These are phyloP conservation scores for Colletotrichum agaves DNA, from an alignment of 2,329 filamentous ascomycete species.

Conservation along the genomic window DNA sequence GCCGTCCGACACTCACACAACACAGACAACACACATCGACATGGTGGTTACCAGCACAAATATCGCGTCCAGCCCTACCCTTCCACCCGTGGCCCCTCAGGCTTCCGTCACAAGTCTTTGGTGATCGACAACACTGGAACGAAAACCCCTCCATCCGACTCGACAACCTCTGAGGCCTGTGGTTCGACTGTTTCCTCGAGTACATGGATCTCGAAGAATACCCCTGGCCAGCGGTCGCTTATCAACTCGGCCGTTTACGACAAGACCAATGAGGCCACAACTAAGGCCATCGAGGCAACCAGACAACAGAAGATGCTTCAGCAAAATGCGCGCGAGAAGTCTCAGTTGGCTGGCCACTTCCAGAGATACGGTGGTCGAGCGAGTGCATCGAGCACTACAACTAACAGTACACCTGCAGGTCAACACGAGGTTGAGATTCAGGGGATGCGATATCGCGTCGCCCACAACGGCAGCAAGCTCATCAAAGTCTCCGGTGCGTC, in stretches of 20 bases:
- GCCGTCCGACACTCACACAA: conserved; percentile 11
- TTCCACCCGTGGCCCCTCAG: conserved; percentile 45
- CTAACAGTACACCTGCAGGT: conserved; percentile 48
- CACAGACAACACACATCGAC: conserved; percentile 48
- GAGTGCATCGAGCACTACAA: conserved; percentile 40
- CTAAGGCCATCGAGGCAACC: conserved; percentile 78
- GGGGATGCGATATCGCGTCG: conserved; percentile 78
- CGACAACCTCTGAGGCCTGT: conserved; percentile 39
- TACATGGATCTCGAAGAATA: conserved; percentile 74
- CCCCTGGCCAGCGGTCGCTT: conserved; percentile 81
- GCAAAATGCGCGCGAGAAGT: conserved; percentile 67
- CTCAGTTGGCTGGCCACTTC: conserved; percentile 63
- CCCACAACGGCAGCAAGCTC: conserved; percentile 84
- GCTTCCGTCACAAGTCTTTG: conserved; percentile 62
- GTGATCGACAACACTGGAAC: conserved; percentile 65
- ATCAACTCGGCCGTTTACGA: conserved; percentile 85
- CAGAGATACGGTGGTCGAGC: conserved; percentile 44
- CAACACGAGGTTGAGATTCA: conserved; percentile 74
- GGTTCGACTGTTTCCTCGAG: conserved; percentile 49
- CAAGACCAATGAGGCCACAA: conserved; percentile 74
- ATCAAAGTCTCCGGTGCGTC: conserved; percentile 76
- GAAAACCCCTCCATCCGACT: conserved; percentile 42
- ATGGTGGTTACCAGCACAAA: conserved; percentile 41
- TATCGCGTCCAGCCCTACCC: conserved; percentile 41
- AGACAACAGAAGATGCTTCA: conserved; percentile 65